These are phyloP conservation scores for Adansonia rubrostipa DNA, from an alignment of 441 rosid genomes.

Conservation along the genomic window DNA sequence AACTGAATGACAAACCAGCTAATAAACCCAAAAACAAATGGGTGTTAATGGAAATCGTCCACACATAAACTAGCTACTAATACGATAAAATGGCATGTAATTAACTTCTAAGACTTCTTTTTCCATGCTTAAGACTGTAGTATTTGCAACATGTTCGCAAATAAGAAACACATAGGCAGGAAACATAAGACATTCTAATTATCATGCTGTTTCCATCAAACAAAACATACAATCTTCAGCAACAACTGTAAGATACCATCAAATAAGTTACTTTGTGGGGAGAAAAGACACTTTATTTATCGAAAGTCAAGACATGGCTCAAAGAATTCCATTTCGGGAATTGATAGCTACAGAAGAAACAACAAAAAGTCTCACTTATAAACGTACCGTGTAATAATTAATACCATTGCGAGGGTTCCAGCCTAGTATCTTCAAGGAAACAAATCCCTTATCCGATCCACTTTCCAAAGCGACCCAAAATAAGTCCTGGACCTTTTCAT, in stretches of 20 bases:
- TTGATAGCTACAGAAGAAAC: neutral
- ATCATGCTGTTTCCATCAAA: neutral
- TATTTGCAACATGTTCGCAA: neutral
- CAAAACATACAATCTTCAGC: neutral
- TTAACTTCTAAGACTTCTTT: constrained; percentile 8
- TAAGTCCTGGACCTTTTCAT: neutral
- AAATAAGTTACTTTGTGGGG: neutral
- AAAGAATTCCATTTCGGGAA: neutral
- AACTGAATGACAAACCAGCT: neutral
- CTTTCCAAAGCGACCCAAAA: neutral
- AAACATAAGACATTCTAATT: neutral
- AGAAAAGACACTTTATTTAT: neutral
- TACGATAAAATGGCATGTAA: neutral
- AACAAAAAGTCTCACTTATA: neutral
- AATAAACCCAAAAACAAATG: neutral
- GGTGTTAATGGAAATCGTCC: neutral
- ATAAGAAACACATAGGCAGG: constrained; percentile 1
- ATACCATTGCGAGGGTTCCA: neutral
- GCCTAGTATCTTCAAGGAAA: neutral
- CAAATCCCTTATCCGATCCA: neutral
- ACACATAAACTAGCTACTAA: neutral
- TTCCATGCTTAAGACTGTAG: neutral
- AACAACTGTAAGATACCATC: neutral
- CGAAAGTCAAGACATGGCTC: neutral
- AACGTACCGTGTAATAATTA: neutral